These are phyloP conservation scores for Diaporthe sp. DNA, from an alignment of 2,329 filamentous ascomycete species.

Conservation along the genomic window DNA sequence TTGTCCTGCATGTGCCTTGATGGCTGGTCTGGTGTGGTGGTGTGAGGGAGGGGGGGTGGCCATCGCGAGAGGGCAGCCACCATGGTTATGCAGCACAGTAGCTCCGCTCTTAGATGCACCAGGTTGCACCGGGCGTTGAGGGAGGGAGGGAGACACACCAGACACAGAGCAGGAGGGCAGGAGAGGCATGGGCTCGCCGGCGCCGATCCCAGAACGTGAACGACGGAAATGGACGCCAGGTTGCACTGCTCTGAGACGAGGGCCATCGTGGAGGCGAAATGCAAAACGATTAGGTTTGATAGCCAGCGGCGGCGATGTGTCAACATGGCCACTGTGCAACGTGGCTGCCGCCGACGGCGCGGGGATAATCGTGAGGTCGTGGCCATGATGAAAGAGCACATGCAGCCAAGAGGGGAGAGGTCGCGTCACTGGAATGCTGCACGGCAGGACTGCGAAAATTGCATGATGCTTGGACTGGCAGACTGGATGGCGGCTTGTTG, in stretches of 20 bases:
- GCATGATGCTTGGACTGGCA: conserved; percentile 9
- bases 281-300: conserved; percentile 27
- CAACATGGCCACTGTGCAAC: conserved; percentile 25
- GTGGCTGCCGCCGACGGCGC: conserved; percentile 36
- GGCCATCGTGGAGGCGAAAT: conserved; percentile 32
- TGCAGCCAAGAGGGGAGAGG: conserved; percentile 26
- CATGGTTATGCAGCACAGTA: conserved; percentile 16
- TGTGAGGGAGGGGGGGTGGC: conserved; percentile 9
- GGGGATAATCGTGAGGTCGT: background rate
- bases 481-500: background rate
- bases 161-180: background rate
- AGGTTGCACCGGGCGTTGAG: conserved; percentile 28
- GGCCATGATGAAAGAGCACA: conserved; percentile 32
- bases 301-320: conserved; percentile 20
- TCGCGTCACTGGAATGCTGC: conserved; percentile 31
- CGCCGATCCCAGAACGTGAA: conserved; percentile 18
- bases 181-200: conserved; percentile 13
- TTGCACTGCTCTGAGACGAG: conserved; percentile 34
- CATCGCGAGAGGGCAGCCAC: conserved; percentile 5
- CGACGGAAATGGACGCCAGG: conserved; percentile 18
- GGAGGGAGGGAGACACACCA: background rate
- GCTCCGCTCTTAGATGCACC: conserved; percentile 32
- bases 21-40: conserved; percentile 19
- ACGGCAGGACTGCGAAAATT: conserved; percentile 13
- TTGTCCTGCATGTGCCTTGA: conserved; percentile 38